A percentile compares a stretch with the other conserved stretches of the same genome.
Conservation (phyloP, 2,329 filamentous ascomycete species). For the Bertia moriformis region DNA sequence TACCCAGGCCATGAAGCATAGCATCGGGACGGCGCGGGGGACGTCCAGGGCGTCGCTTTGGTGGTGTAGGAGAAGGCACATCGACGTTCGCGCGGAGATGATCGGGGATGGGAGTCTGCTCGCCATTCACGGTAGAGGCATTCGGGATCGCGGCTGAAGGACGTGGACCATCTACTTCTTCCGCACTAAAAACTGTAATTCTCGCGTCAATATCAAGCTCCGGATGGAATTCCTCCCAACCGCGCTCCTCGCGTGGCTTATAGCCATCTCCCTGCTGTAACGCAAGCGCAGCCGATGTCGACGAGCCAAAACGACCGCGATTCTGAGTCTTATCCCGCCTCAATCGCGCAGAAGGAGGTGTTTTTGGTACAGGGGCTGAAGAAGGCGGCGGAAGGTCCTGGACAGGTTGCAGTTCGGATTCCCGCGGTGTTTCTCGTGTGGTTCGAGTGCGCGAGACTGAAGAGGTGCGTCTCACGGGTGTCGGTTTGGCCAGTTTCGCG, state of each 20-base stretch:
- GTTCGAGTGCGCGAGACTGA: neutral
- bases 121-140: conserved; percentile 23
- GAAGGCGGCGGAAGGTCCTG: neutral
- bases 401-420: neutral
- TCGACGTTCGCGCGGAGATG: conserved; percentile 2
- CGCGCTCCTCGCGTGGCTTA: conserved; percentile 89
- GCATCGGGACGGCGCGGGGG: conserved; percentile 47
- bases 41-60: conserved; percentile 46
- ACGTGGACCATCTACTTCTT: conserved; percentile 68
- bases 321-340: neutral
- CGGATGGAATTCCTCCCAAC: conserved; percentile 95
- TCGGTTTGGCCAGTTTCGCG: neutral
- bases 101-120: conserved; percentile 18
- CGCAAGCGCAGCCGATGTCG: conserved; percentile 75
- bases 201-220: conserved; percentile 78
- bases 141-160: conserved; percentile 25
- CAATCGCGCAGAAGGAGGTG: neutral
- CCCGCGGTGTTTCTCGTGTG: neutral
- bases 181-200: conserved; percentile 65
- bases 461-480: neutral
- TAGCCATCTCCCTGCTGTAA: conserved; percentile 89
- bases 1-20: conserved; percentile 21
- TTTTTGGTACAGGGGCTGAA: neutral
- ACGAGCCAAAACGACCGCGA: conserved; percentile 52
- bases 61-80: conserved; percentile 4